Conservation (phyloP, 371 early-diverging fungal species). For the Syncephalis plumigaleata region DNA sequence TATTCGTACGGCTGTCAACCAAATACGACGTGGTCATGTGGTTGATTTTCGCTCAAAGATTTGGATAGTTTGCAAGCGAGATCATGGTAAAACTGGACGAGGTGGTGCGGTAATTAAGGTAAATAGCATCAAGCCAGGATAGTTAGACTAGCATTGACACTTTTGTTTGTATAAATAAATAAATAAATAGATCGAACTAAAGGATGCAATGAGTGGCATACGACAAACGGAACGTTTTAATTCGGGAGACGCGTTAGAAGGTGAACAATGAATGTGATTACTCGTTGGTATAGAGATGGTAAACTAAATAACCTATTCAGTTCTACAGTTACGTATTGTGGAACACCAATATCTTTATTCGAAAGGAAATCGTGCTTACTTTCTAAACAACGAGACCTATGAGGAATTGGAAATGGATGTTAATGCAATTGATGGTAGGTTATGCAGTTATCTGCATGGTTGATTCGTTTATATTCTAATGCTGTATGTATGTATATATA, state of each 20-base stretch:
- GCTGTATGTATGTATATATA: neutral
- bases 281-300: too few relatives aligned
- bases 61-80: conserved; percentile 22
- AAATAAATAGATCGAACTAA: conserved; percentile 16
- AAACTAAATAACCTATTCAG: conserved; percentile 9
- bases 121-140: too few relatives aligned
- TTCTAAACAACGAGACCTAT: conserved; percentile 39
- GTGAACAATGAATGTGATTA: conserved; percentile 9
- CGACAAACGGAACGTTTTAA: conserved; percentile 35
- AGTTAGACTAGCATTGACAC: too few relatives aligned
- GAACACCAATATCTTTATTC: conserved; percentile 45
- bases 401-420: conserved; percentile 39
- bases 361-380: conserved; percentile 27
- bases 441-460: too few relatives aligned
- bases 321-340: conserved; percentile 32
- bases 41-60: conserved; percentile 22
- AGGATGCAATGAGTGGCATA: conserved; percentile 19
- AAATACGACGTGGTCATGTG: conserved; percentile 24
- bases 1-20: conserved; percentile 12
- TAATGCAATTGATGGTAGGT: conserved; percentile 19
- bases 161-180: too few relatives aligned
- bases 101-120: conserved; percentile 31
- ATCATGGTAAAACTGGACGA: conserved; percentile 22
- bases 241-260: conserved; percentile 32
- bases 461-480: too few relatives aligned